A percentile compares a stretch with the other conserved stretches of the same genome.
Evolutionary conservation across 2,329 filamentous ascomycete species (phyloP).

Genomic region (Raffaelea albimanens): DNA sequence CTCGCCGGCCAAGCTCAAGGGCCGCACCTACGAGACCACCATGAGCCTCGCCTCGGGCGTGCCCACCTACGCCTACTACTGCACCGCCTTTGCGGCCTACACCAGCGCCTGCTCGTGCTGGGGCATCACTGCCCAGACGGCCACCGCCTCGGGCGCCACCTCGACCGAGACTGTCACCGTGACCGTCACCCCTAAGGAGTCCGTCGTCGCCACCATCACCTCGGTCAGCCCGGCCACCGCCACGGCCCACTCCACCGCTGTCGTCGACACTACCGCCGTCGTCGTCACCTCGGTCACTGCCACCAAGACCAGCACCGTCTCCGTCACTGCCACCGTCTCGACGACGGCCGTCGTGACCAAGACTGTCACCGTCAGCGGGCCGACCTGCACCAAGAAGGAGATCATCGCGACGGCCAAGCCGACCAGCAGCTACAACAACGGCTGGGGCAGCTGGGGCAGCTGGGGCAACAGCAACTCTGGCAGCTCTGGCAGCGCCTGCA

Average conservation of each 20-base stretch:
- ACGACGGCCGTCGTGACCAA: not conserved
- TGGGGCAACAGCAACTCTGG: not conserved
- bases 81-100: conserved; percentile 13
- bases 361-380: not conserved
- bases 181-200: conserved; percentile 1
- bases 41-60: not conserved
- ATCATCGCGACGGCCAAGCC: not conserved
- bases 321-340: not conserved
- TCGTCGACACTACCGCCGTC: not conserved
- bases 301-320: not conserved
- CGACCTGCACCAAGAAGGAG: conserved; percentile 3
- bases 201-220: not conserved
- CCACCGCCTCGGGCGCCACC: conserved; percentile 1
- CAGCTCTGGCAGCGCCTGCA: not conserved
- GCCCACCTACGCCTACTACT: conserved; percentile 17
- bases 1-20: not conserved
- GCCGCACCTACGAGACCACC: not conserved
- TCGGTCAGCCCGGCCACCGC: not conserved
- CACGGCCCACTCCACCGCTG: not conserved
- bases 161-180: conserved; percentile 5
- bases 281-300: not conserved
- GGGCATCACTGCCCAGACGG: conserved; percentile 13
- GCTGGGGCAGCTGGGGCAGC: not conserved
- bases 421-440: no score
- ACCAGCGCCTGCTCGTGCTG: conserved; percentile 20